These are phyloP conservation scores for Colletotrichum costaricense DNA, from an alignment of 2,329 filamentous ascomycete species.

Conservation along the genomic window DNA sequence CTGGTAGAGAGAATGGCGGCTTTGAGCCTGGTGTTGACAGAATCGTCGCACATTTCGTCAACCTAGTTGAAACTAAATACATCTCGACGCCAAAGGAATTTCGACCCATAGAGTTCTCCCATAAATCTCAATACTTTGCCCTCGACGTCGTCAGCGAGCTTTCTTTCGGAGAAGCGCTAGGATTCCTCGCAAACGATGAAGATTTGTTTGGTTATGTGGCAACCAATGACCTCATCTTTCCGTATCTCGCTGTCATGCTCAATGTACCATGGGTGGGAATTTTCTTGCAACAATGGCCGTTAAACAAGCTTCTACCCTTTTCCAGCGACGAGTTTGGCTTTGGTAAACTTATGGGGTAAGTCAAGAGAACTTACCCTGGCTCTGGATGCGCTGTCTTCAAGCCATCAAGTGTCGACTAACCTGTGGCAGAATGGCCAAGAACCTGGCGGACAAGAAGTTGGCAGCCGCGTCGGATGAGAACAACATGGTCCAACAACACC, in stretches of 20 bases:
- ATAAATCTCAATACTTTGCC: conserved; percentile 34
- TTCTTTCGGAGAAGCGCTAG: conserved; percentile 42
- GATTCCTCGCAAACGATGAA: conserved; percentile 39
- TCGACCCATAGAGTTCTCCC: conserved; percentile 30
- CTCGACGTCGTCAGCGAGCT: conserved; percentile 43
- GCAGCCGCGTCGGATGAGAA: conserved; percentile 38
- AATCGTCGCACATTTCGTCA: conserved; percentile 16
- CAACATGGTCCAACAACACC: conserved; percentile 45
- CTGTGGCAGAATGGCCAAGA: conserved; percentile 40
- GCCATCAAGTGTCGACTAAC: neutral
- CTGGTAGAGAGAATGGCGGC: conserved; percentile 28
- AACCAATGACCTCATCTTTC: conserved; percentile 30
- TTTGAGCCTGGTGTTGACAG: conserved; percentile 23
- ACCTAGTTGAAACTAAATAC: conserved; percentile 29
- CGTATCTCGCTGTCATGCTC: conserved; percentile 32
- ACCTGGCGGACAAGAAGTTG: conserved; percentile 41
- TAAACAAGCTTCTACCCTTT: conserved; percentile 39
- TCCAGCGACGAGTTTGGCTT: conserved; percentile 47
- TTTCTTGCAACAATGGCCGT: conserved; percentile 37
- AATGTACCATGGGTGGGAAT: conserved; percentile 40
- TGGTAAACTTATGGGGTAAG: conserved; percentile 43
- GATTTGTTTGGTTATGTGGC: conserved; percentile 40
- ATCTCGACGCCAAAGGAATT: conserved; percentile 7
- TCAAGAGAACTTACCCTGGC: neutral
- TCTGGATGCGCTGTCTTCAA: too few relatives aligned